Conservation (phyloP, 1,284 basidiomycete genomes). For the Coriolopsis trogii region DNA sequence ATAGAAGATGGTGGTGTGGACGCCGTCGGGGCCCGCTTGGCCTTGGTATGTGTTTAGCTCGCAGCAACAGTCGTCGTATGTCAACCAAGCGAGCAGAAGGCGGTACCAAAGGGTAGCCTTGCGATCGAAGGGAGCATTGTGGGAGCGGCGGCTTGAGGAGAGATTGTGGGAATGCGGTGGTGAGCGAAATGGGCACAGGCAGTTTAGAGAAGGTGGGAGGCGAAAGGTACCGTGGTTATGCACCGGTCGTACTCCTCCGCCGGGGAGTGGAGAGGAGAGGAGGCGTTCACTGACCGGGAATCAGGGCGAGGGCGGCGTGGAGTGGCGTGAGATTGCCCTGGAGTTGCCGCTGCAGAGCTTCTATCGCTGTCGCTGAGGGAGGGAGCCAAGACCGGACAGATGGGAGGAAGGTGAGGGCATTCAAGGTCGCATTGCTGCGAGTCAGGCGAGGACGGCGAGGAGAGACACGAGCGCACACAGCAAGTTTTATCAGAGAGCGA, state of each 20-base stretch:
- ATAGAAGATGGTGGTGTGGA: constrained; percentile 1
- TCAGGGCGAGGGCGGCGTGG: constrained; percentile 14
- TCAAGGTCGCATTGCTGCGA: constrained; percentile 8
- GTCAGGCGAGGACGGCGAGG: constrained; percentile 13
- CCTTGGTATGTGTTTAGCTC: constrained; percentile 3
- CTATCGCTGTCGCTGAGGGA: neutral
- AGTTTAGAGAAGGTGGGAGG: constrained; percentile 1
- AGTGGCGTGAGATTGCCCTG: constrained; percentile 14
- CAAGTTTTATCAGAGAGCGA: too few species aligned
- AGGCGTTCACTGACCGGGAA: constrained; percentile 4
- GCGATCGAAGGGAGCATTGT: neutral
- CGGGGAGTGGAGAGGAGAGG: constrained; percentile 3
- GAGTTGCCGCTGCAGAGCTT: constrained; percentile 1
- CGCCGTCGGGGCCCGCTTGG: neutral
- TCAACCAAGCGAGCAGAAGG: constrained; percentile 2
- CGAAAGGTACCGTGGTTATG: constrained; percentile 8
- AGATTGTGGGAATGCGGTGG: neutral
- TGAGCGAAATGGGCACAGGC: neutral
- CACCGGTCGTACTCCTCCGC: constrained; percentile 7
- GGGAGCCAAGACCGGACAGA: neutral
- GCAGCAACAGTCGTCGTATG: constrained; percentile 12
- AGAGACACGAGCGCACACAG: constrained; percentile 10
- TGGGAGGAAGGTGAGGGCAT: constrained; percentile 9
- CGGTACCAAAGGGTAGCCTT: constrained; percentile 7
- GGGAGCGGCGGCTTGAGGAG: neutral